A percentile compares a stretch with the other conserved stretches of the same genome.
Evolutionary conservation across 768 basidiomycete genomes (phyloP).

Genomic region (Fomitopsis serialis): DNA sequence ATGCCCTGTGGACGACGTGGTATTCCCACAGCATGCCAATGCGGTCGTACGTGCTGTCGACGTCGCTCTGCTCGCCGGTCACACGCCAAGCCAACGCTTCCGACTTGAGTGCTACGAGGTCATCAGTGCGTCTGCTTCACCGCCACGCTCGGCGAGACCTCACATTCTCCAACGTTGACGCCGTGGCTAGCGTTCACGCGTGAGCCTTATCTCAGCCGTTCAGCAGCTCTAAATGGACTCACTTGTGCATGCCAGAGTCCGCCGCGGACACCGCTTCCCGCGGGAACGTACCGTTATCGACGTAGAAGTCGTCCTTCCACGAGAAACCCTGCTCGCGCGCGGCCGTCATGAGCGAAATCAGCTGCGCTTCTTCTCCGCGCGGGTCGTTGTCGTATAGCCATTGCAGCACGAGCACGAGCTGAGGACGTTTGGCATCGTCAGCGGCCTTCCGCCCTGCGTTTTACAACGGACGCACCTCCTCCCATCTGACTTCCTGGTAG

Average conservation of each 20-base stretch:
- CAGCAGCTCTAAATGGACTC: neutral
- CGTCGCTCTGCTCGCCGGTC: constrained; percentile 2
- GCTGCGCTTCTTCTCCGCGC: neutral
- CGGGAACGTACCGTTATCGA: constrained; percentile 2
- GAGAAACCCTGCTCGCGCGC: constrained; percentile 1
- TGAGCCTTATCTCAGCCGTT: neutral
- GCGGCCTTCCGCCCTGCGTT: neutral
- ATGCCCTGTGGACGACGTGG: constrained; percentile 51
- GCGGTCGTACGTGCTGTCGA: constrained; percentile 1
- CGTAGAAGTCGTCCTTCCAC: constrained; percentile 1
- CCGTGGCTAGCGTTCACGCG: neutral
- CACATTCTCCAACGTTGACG: neutral
- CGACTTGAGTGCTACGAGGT: neutral
- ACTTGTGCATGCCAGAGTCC: too few relatives aligned
- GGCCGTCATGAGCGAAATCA: neutral
- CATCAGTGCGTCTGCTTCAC: neutral
- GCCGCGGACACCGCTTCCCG: neutral
- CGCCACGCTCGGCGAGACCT: neutral
- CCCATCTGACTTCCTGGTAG: constrained; percentile 1
- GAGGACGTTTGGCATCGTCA: neutral
- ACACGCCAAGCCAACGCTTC: neutral
- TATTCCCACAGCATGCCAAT: constrained; percentile 48
- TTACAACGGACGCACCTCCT: neutral
- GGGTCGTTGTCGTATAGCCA: constrained; percentile 3
- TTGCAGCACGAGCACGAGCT: constrained; percentile 1